Percentiles rank a stretch among this genome's conserved stretches.
Evolutionary conservation across 2,329 filamentous ascomycete genomes (phyloP).

Genomic region (Fusarium staphyleae): DNA sequence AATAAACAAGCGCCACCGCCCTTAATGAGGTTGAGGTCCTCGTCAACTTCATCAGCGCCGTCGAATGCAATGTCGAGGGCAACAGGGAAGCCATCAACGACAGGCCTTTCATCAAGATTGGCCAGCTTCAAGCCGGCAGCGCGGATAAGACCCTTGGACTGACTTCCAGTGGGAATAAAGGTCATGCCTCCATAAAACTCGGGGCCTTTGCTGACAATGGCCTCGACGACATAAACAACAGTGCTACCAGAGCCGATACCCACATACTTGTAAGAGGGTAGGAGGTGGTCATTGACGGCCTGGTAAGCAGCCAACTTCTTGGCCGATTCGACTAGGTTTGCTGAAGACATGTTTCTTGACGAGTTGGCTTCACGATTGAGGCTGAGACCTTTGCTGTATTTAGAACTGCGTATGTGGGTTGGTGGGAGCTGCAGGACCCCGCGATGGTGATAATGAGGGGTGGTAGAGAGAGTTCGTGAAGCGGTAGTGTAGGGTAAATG

Average conservation of each 20-base stretch:
- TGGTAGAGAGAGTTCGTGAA: slow-evolving; percentile 21
- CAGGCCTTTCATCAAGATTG: slow-evolving; percentile 77
- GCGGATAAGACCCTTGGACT: slow-evolving; percentile 86
- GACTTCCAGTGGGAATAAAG: slow-evolving; percentile 92
- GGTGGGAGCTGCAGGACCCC: slow-evolving; percentile 28
- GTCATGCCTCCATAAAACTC: slow-evolving; percentile 69
- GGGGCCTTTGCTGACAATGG: slow-evolving; percentile 69
- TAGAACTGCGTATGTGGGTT: slow-evolving; percentile 19
- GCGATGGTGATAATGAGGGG: slow-evolving; percentile 25
- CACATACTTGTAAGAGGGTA: slow-evolving; percentile 66
- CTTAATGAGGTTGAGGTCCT: slow-evolving; percentile 95
- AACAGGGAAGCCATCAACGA: slow-evolving; percentile 49
- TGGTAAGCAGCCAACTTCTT: slow-evolving; percentile 78
- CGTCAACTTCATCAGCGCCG: slow-evolving; percentile 95
- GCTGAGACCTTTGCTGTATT: slow-evolving; percentile 25
- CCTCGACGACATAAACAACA: slow-evolving; percentile 85
- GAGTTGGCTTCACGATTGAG: slow-evolving; percentile 8
- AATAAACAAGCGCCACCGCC: slow-evolving; percentile 97
- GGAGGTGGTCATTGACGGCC: slow-evolving; percentile 77
- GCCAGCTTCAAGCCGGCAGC: slow-evolving; percentile 78
- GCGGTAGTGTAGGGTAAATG: slow-evolving; percentile 26
- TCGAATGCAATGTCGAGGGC: slow-evolving; percentile 90
- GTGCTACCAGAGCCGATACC: slow-evolving; percentile 85
- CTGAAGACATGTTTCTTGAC: slow-evolving; percentile 47
- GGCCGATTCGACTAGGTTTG: slow-evolving; percentile 68